Conservation (phyloP, 2,329 filamentous ascomycete genomes). For the Rutstroemia sp. region DNA sequence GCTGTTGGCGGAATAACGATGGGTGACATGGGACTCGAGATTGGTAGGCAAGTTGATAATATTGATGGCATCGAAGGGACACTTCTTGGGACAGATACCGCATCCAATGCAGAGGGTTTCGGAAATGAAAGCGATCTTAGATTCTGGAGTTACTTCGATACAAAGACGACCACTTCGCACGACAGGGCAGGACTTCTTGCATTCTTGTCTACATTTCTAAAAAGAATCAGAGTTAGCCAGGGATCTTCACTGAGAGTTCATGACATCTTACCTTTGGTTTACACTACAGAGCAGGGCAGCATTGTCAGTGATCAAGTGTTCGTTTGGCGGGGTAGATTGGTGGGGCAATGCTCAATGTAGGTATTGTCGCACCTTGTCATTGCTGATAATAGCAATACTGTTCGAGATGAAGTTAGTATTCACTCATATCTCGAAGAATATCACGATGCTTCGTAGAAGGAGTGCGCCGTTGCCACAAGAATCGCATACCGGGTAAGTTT, state of each 20-base stretch:
- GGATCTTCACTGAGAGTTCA: constrained; percentile 3
- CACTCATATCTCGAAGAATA: background rate
- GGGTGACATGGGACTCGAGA: constrained; percentile 94
- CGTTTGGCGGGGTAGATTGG: constrained; percentile 24
- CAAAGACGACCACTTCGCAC: constrained; percentile 96
- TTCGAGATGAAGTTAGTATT: constrained; percentile 11
- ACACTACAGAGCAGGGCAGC: constrained; percentile 49
- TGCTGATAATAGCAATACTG: constrained; percentile 98
- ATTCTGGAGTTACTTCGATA: constrained; percentile 84
- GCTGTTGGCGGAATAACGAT: constrained; percentile 98
- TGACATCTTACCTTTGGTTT: constrained; percentile 64
- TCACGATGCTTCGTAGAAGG: background rate
- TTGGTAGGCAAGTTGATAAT: constrained; percentile 99
- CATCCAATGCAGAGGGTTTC: constrained; percentile 95
- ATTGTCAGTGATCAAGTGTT: constrained; percentile 32
- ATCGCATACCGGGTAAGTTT: constrained; percentile 80
- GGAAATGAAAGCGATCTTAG: constrained; percentile 96
- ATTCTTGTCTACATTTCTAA: constrained; percentile 97
- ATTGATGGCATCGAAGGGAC: constrained; percentile 95
- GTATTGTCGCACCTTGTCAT: constrained; percentile 72
- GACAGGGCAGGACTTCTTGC: constrained; percentile 97
- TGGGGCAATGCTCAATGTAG: constrained; percentile 32
- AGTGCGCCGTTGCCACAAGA: background rate
- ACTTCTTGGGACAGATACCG: constrained; percentile 99
- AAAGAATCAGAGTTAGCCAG: constrained; percentile 21